phyloP scores from a whole-genome alignment of 2,329 filamentous ascomycete genomes.

The Seiridium unicorne region DNA sequence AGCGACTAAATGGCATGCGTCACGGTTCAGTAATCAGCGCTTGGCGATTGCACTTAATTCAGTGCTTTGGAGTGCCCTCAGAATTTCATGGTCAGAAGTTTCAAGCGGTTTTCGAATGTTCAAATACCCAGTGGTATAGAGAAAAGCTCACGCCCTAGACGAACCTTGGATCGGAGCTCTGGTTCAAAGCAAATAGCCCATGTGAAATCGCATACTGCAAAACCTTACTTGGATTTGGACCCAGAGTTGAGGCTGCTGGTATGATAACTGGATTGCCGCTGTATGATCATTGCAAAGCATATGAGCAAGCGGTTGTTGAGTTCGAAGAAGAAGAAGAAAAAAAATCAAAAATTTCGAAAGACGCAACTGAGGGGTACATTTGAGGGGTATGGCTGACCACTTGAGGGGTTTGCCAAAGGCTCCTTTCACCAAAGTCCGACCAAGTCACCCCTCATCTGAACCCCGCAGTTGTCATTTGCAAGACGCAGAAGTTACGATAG shows the following conservation, averaged over 20 bases:
- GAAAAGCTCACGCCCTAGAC: too few species aligned
- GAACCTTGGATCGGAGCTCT: too few species aligned
- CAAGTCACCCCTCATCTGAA: background rate
- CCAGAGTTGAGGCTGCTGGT: too few species aligned
- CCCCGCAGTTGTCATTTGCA: background rate
- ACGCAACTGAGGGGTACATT: background rate
- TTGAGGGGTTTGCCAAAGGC: slow-evolving; percentile 1
- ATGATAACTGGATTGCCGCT: too few species aligned
- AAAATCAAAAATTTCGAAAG: background rate
- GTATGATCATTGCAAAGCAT: too few species aligned
- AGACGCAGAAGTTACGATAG: background rate
- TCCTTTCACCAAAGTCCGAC: background rate
- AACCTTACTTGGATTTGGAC: too few species aligned
- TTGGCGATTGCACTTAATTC: background rate
- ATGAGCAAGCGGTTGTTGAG: background rate
- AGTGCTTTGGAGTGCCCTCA: background rate
- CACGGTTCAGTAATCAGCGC: background rate
- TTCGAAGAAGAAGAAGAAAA: background rate
- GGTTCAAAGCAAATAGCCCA: too few species aligned
- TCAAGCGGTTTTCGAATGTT: too few species aligned
- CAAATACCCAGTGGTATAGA: too few species aligned
- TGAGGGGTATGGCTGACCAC: background rate
- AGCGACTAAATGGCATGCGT: slow-evolving; percentile 29
- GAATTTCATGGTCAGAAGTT: background rate
- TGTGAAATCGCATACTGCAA: too few species aligned